phyloP scores from a whole-genome alignment of 78 protist species.

The Dictyostelium citrinum region DNA sequence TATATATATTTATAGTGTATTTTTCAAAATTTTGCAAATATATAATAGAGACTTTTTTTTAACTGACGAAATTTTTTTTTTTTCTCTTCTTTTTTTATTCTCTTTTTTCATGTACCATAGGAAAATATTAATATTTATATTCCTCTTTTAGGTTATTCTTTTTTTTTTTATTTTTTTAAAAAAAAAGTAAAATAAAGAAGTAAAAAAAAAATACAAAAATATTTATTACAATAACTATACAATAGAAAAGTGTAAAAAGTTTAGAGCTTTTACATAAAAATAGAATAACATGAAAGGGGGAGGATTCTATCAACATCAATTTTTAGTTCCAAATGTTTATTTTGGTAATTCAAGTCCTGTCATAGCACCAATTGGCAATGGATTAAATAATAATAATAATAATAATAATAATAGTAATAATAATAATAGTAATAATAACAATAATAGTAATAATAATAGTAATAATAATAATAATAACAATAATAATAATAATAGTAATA shows the following conservation, averaged over 20 bases:
- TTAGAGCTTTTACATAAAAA: background rate
- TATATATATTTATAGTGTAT: no score
- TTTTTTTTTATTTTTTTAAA: background rate
- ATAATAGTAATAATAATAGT: background rate
- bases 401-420: background rate
- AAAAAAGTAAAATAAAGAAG: background rate
- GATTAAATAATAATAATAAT: background rate
- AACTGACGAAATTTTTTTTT: no score
- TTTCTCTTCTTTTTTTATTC: no score
- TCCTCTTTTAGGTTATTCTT: background rate
- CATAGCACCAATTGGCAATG: background rate
- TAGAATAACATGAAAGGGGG: conserved; percentile 3
- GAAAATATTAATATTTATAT: no score
- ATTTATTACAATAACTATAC: background rate
- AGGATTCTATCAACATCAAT: conserved; percentile 2
- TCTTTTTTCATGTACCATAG: background rate
- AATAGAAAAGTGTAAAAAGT: background rate
- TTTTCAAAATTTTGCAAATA: background rate
- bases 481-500: background rate
- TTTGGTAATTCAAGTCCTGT: background rate
- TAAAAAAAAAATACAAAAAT: background rate
- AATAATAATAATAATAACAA: background rate
- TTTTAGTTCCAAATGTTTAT: background rate
- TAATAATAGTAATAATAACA: background rate
- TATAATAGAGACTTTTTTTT: background rate